Conservation (phyloP, 192 early-diverging fungal species). For the Linnemannia exigua region DNA sequence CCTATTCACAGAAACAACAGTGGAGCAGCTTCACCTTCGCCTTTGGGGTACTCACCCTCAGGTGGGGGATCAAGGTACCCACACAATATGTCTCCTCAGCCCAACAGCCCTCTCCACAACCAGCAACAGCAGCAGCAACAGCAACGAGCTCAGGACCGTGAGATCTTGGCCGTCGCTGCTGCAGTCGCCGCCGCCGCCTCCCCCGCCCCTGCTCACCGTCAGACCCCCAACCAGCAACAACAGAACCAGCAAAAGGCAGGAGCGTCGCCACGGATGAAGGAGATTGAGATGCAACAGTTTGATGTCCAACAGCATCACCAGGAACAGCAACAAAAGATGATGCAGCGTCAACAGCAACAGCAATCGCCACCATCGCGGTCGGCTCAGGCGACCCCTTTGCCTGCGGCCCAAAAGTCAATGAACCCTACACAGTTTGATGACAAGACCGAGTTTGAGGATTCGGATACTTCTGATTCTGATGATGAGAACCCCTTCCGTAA, state of each 20-base stretch:
- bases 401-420: conserved; percentile 42
- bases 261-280: conserved; percentile 28
- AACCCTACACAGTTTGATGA: conserved; percentile 51
- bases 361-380: background rate
- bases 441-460: conserved; percentile 43
- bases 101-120: conserved; percentile 2
- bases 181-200: conserved; percentile 20
- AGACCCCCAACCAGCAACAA: background rate
- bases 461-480: conserved; percentile 6
- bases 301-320: conserved; percentile 48
- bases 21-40: background rate
- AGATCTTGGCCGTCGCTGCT: conserved; percentile 38
- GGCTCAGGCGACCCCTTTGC: background rate
- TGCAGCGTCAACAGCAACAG: conserved; percentile 43
- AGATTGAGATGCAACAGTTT: conserved; percentile 44
- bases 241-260: background rate
- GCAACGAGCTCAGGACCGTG: conserved; percentile 22
- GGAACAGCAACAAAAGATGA: conserved; percentile 39
- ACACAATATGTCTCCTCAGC: conserved; percentile 25
- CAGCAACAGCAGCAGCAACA: conserved; percentile 25
- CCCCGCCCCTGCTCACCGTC: conserved; percentile 21
- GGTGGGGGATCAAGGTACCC: conserved; percentile 17
- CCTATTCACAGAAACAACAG: background rate
- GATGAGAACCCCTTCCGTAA: conserved; percentile 5
- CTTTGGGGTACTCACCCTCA: conserved; percentile 26